These are phyloP conservation scores for Alternaria arbusti DNA, from an alignment of 2,329 filamentous ascomycete genomes.

Conservation along the genomic window DNA sequence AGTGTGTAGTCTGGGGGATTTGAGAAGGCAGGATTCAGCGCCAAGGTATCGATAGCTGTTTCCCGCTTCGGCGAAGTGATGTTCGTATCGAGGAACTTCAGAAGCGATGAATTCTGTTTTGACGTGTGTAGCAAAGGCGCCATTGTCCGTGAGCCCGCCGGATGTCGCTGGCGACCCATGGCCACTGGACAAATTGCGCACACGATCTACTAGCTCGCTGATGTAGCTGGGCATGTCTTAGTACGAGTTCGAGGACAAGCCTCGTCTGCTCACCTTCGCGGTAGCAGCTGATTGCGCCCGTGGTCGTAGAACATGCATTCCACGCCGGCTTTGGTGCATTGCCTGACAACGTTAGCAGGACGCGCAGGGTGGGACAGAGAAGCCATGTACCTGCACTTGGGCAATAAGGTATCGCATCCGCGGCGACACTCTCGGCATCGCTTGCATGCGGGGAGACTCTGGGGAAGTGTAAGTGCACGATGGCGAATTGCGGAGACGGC, in stretches of 20 bases:
- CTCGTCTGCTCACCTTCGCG: conserved; percentile 32
- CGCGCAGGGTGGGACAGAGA: background rate
- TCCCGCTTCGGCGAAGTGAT: conserved; percentile 42
- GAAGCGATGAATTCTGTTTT: conserved; percentile 23
- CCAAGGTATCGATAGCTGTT: conserved; percentile 45
- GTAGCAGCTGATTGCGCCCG: conserved; percentile 38
- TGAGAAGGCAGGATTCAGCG: conserved; percentile 42
- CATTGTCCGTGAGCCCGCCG: conserved; percentile 18
- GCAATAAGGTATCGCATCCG: conserved; percentile 46
- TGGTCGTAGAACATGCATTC: conserved; percentile 47
- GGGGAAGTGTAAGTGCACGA: conserved; percentile 14
- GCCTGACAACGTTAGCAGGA: conserved; percentile 27
- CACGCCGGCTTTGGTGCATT: conserved; percentile 45
- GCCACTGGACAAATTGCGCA: conserved; percentile 32
- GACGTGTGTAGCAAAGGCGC: conserved; percentile 2
- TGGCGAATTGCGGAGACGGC: background rate
- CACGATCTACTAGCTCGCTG: conserved; percentile 43
- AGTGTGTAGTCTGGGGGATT: conserved; percentile 36
- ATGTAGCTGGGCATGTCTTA: conserved; percentile 41
- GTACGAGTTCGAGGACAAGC: background rate
- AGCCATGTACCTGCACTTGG: conserved; percentile 39
- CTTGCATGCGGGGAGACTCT: conserved; percentile 45
- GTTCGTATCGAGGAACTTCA: conserved; percentile 33
- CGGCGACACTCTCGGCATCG: conserved; percentile 45
- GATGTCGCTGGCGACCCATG: conserved; percentile 30